Conservation (phyloP, 202 grass and related monocot species). For the Zoysia matrella region DNA sequence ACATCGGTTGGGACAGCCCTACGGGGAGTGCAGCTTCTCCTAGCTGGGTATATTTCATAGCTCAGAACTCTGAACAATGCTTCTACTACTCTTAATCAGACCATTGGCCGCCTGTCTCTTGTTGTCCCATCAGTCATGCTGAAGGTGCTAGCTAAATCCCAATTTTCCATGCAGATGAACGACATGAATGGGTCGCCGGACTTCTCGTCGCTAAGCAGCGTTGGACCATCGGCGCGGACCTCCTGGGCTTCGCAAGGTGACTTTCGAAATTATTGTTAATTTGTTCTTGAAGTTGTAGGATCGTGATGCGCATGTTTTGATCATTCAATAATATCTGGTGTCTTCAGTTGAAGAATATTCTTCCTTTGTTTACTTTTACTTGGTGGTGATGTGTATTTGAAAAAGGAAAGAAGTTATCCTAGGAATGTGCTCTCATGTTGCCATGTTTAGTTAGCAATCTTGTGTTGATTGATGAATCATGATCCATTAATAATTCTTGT, state of each 20-base stretch:
- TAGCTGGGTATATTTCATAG: constrained; percentile 61
- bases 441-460: constrained; percentile 38
- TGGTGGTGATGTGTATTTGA: constrained; percentile 8
- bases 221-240: constrained; percentile 49
- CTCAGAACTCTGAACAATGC: constrained; percentile 13
- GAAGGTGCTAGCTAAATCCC: not conserved
- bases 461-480: constrained; percentile 16
- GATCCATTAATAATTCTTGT: constrained; percentile 8
- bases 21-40: constrained; percentile 56
- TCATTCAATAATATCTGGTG: constrained; percentile 22
- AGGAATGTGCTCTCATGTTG: constrained; percentile 30
- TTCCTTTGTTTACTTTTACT: constrained; percentile 18
- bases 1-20: constrained; percentile 82
- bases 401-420: constrained; percentile 13
- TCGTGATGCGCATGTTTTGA: constrained; percentile 22
- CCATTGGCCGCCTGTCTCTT: not conserved
- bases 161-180: constrained; percentile 54
- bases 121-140: not conserved
- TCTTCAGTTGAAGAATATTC: constrained; percentile 35
- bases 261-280: constrained; percentile 17
- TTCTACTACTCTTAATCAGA: not conserved
- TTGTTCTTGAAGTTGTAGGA: constrained; percentile 3
- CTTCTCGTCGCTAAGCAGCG: constrained; percentile 48
- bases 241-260: constrained; percentile 90
- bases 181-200: constrained; percentile 57